Evolutionary conservation across 495 filamentous ascomycete species (phyloP).

Genomic region (Astrocystis sublimbata): DNA sequence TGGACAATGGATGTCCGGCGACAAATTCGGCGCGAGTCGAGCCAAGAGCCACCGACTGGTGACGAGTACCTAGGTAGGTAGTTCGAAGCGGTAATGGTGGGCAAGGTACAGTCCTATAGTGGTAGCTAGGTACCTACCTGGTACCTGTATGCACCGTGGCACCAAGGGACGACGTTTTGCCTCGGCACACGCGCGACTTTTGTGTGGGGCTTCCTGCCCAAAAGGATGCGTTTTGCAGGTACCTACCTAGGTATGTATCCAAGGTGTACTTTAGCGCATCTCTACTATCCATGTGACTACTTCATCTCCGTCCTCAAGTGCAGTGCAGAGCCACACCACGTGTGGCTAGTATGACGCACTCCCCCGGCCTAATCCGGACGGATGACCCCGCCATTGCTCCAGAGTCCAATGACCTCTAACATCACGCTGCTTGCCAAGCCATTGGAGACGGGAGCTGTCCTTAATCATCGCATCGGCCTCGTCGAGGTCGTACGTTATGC

Average conservation of each 20-base stretch:
- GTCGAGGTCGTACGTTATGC: slow-evolving; percentile 8
- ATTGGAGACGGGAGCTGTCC: slow-evolving; percentile 13
- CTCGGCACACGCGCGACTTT: slow-evolving; percentile 8
- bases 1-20: background rate
- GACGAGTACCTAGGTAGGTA: background rate
- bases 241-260: too few species aligned
- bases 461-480: slow-evolving; percentile 15
- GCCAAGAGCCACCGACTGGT: background rate
- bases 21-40: background rate
- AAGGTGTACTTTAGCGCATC: too few species aligned
- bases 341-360: slow-evolving; percentile 34
- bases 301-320: too few species aligned
- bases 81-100: too few species aligned
- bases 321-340: slow-evolving; percentile 14
- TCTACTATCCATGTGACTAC: too few species aligned
- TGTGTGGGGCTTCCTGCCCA: slow-evolving; percentile 1
- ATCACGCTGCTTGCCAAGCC: slow-evolving; percentile 22
- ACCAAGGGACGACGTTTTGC: too few species aligned
- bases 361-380: background rate
- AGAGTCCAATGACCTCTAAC: background rate
- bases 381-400: slow-evolving; percentile 17
- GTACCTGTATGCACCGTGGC: too few species aligned
- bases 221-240: background rate
- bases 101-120: too few species aligned
- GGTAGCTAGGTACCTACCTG: background rate